Conservation (phyloP, 805 yeast genomes). For the Lipomyces starkeyi region DNA sequence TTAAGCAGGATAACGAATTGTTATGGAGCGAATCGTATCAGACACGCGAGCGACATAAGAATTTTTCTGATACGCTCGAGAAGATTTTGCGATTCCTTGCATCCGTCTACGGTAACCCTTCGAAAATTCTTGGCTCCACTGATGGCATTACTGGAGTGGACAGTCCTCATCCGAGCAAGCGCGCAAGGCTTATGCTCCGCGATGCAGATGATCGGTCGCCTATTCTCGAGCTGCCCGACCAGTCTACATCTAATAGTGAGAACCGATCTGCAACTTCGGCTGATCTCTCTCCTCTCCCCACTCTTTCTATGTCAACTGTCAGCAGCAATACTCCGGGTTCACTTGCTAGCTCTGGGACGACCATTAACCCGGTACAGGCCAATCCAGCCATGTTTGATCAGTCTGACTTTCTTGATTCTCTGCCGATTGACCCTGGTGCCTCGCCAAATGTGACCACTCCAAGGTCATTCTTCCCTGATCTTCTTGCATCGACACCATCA, state of each 20-base stretch:
- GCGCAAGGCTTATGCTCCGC: constrained; percentile 39
- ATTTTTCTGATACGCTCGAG: constrained; percentile 86
- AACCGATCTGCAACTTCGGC: constrained; percentile 3
- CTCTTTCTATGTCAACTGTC: constrained; percentile 3
- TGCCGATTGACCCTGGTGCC: constrained; percentile 22
- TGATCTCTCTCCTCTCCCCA: constrained; percentile 1
- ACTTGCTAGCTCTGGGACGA: background rate
- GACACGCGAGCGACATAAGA: constrained; percentile 82
- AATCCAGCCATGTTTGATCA: constrained; percentile 19
- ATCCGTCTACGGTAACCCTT: constrained; percentile 72
- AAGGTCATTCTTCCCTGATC: constrained; percentile 30
- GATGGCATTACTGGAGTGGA: constrained; percentile 21
- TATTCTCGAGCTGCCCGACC: constrained; percentile 31
- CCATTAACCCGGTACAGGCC: background rate
- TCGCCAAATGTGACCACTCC: constrained; percentile 19
- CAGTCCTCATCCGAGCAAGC: constrained; percentile 34
- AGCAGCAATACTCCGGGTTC: constrained; percentile 4
- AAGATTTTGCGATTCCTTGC: constrained; percentile 87
- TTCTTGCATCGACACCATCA: constrained; percentile 19
- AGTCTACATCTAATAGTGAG: background rate
- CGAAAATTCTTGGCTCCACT: constrained; percentile 51
- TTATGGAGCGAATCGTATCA: constrained; percentile 88
- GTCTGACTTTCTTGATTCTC: constrained; percentile 33
- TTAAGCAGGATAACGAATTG: constrained; percentile 84
- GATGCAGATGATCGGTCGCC: constrained; percentile 33